A percentile compares a stretch with the other conserved stretches of the same genome.
Conservation (phyloP, 257 asterid species). For the Jasminum sambac region DNA sequence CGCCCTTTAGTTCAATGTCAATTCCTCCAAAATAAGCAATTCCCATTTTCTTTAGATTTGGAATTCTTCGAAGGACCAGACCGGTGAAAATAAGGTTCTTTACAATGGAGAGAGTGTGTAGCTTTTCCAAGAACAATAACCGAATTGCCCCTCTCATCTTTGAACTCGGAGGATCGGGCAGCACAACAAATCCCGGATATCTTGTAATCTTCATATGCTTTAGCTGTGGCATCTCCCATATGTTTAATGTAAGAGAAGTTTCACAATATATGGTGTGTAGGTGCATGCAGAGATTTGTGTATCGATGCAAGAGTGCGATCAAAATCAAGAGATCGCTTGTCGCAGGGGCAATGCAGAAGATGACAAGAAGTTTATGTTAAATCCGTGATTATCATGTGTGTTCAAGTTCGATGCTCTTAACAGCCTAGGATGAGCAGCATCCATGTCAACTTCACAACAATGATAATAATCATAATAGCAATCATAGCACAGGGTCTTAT, state of each 20-base stretch:
- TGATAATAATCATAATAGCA: too few relatives aligned
- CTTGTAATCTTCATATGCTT: slow-evolving; percentile 18
- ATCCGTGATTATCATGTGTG: too few relatives aligned
- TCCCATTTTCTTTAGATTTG: slow-evolving; percentile 15
- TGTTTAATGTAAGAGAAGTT: not conserved
- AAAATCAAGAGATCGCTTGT: too few relatives aligned
- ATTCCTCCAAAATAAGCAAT: too few relatives aligned
- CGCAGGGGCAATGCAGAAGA: too few relatives aligned
- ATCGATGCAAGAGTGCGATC: not conserved
- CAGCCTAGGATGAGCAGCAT: too few relatives aligned
- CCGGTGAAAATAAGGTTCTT: not conserved
- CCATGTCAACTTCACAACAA: too few relatives aligned
- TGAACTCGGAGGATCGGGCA: not conserved
- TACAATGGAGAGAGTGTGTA: slow-evolving; percentile 3
- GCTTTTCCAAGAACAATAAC: not conserved
- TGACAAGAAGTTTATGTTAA: too few relatives aligned
- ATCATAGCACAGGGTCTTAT: too few relatives aligned
- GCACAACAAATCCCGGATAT: not conserved
- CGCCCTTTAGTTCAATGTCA: too few relatives aligned
- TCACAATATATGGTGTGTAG: not conserved
- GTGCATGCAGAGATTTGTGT: not conserved
- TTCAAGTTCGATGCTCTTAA: too few relatives aligned
- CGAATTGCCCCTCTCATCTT: not conserved
- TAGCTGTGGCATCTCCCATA: slow-evolving; percentile 18
- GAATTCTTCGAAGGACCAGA: slow-evolving; percentile 10